Evolutionary conservation across 495 filamentous ascomycete species (phyloP).

Genomic region (Penicillium dipodomyicola): DNA sequence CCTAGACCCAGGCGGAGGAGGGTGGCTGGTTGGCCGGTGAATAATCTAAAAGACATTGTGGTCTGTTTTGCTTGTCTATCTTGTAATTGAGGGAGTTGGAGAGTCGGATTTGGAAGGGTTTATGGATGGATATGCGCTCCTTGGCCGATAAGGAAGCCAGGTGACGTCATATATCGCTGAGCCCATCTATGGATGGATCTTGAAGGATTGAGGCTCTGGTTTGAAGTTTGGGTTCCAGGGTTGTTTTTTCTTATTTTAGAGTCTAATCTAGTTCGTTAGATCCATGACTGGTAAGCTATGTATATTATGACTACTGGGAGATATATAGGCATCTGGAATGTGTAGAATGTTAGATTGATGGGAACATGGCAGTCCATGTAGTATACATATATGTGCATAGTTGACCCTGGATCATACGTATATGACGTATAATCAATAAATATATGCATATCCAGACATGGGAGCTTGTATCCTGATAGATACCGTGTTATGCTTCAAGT

Average conservation of each 20-base stretch:
- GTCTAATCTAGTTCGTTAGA: neutral
- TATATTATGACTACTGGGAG: neutral
- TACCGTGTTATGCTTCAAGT: neutral
- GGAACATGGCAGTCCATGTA: neutral
- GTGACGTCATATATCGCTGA: conserved; percentile 1
- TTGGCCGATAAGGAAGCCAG: neutral
- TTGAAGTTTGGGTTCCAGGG: neutral
- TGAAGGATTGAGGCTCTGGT: neutral
- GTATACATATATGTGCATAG: neutral
- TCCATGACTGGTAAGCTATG: neutral
- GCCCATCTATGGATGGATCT: neutral
- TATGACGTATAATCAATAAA: neutral
- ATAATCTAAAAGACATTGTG: conserved; percentile 33
- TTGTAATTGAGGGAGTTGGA: conserved; percentile 5
- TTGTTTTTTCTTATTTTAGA: neutral
- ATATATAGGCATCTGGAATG: neutral
- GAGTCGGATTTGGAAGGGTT: neutral
- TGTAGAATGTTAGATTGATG: neutral
- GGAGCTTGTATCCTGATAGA: neutral
- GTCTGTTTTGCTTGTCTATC: neutral
- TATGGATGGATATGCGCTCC: neutral
- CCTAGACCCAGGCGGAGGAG: conserved; percentile 42
- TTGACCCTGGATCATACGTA: neutral
- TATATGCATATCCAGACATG: neutral
- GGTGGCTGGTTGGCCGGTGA: conserved; percentile 32